Evolutionary conservation across 2,329 filamentous ascomycete species (phyloP), one percentile per base, ranked within the genome.

Genomic region (Aspergillus floridensis): DNA sequence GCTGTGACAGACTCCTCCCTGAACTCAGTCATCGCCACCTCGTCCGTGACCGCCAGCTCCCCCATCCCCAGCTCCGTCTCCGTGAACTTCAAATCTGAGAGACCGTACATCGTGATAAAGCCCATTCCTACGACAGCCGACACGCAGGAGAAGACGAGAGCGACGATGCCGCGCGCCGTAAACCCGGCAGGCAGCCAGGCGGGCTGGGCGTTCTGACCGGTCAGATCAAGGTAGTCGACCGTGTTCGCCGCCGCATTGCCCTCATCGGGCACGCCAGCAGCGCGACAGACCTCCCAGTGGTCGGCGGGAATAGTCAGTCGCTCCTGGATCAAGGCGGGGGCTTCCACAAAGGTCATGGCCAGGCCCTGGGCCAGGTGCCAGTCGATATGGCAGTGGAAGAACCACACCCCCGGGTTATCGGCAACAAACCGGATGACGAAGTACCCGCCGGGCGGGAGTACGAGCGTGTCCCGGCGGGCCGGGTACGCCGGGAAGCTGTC

Each of bases 371-470:
- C 77, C 59, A 90, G 79, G 70, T 92, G 89, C 88, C 88, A 93
- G 70, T 91, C 88, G 55, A 93, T 88, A 71, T 93, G 90, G 74
- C 90, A 93, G 75, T 92, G 89, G 77, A 92, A 90, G 3, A 89
- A 73, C 87, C 86, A 90, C 22, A 89, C 79, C 22, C 84, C 77
- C 1, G 77, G 77, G 59, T 79, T 79, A 57, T 79, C 72, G 16
- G 75, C 74, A 22, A 74, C 65, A 62, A 82, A 81, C 0, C 79
- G 69, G 12, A 93, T 69, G 12, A 92, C 84, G 26, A 89, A 82
- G 71, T 89, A 86, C 0, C 90, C 88, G 31, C 84, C 80, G 0
- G 88, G 87, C 21, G 81, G 82, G 0, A 92, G 74, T 1, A 88
- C 82, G 0, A 89, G 74, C 0, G 88, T 91, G 63, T 93, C 90